These are phyloP conservation scores for Kwoniella europaea DNA, from an alignment of 768 basidiomycete species.

Conservation along the genomic window DNA sequence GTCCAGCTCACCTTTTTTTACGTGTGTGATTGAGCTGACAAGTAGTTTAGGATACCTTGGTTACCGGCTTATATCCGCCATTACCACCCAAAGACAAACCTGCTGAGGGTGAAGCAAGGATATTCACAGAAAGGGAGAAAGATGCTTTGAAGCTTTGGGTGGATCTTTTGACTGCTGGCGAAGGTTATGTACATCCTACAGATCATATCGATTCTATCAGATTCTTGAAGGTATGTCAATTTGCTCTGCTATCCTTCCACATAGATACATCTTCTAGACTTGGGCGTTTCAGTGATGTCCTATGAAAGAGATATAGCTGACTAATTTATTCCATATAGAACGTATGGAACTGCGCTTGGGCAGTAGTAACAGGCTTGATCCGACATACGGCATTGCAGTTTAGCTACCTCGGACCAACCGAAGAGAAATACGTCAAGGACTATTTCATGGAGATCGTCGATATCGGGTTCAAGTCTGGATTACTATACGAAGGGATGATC, in stretches of 20 bases:
- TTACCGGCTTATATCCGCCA: slow-evolving; percentile 40
- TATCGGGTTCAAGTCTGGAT: slow-evolving; percentile 44
- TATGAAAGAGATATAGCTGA: too few relatives aligned
- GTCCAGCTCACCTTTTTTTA: background rate
- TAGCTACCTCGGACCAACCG: slow-evolving; percentile 14
- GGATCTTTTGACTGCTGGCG: slow-evolving; percentile 40
- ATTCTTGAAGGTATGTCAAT: slow-evolving; percentile 36
- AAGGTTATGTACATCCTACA: slow-evolving; percentile 29
- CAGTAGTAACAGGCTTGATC: slow-evolving; percentile 43
- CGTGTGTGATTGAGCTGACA: background rate
- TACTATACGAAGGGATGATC: slow-evolving; percentile 39
- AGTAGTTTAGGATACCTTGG: slow-evolving; percentile 27
- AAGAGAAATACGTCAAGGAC: slow-evolving; percentile 28
- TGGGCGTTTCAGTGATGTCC: too few relatives aligned
- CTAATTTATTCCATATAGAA: slow-evolving; percentile 31
- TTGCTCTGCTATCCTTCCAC: too few relatives aligned
- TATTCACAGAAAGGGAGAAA: slow-evolving; percentile 29
- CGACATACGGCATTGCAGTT: slow-evolving; percentile 37
- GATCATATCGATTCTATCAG: slow-evolving; percentile 39
- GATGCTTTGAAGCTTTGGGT: slow-evolving; percentile 34
- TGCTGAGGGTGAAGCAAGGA: slow-evolving; percentile 2
- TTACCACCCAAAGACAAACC: slow-evolving; percentile 16
- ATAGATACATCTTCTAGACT: too few relatives aligned
- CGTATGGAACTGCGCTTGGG: slow-evolving; percentile 52
- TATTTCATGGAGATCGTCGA: slow-evolving; percentile 48